Conservation (phyloP, 768 basidiomycete genomes). For the Trametes villosa region DNA sequence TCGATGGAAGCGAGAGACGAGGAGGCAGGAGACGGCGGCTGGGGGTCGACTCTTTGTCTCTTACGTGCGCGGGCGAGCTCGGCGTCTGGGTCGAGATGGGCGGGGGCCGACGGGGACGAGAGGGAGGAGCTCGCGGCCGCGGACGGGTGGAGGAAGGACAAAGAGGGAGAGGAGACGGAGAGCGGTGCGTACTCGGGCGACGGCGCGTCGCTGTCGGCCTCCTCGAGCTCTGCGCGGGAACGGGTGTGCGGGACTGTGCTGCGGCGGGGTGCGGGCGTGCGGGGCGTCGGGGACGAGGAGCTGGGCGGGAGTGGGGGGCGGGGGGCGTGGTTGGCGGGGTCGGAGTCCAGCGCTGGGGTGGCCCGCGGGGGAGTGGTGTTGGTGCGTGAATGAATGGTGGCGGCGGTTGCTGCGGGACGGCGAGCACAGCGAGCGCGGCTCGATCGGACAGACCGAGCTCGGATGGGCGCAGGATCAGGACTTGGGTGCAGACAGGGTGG, state of each 20-base stretch:
- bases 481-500: no score
- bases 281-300: conserved; percentile 11
- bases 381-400: conserved; percentile 73
- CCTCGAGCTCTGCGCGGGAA: conserved; percentile 64
- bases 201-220: conserved; percentile 36
- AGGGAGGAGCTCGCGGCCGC: conserved; percentile 22
- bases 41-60: conserved; percentile 33
- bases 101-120: conserved; percentile 12
- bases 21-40: conserved; percentile 16
- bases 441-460: conserved; percentile 1
- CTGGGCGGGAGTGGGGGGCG: conserved; percentile 25
- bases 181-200: conserved; percentile 21
- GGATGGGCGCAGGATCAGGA: conserved; percentile 24
- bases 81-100: conserved; percentile 22
- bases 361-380: conserved; percentile 59
- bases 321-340: conserved; percentile 11
- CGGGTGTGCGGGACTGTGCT: conserved; percentile 67
- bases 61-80: conserved; percentile 31
- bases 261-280: conserved; percentile 5
- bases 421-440: conserved; percentile 20
- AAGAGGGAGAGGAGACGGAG: conserved; percentile 29
- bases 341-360: conserved; percentile 49
- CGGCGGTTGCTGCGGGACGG: conserved; percentile 26
- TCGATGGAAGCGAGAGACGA: conserved; percentile 26
- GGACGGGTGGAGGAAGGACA: conserved; percentile 35